These are phyloP conservation scores for Oidium heveae DNA, from an alignment of 2,329 filamentous ascomycete genomes.

Conservation along the genomic window DNA sequence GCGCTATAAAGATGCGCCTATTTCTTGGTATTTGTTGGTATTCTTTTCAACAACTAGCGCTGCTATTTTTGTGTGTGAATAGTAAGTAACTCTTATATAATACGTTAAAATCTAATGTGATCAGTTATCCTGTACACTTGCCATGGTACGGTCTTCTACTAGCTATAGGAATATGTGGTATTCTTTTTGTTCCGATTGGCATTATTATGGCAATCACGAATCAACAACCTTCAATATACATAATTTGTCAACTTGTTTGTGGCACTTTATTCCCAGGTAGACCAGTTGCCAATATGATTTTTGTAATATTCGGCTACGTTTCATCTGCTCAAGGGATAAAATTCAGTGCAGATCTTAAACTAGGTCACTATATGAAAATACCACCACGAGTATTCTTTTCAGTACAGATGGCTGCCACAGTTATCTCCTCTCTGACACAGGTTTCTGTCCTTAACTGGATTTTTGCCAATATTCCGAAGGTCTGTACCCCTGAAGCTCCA, in stretches of 20 bases:
- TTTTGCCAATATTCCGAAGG: conserved; percentile 48
- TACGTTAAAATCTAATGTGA: neutral
- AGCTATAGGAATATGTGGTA: conserved; percentile 48
- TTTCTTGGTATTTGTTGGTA: conserved; percentile 57
- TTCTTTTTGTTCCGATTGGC: conserved; percentile 74
- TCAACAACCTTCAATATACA: conserved; percentile 64
- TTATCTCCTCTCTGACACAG: conserved; percentile 57
- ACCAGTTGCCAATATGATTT: conserved; percentile 81
- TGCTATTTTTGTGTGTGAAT: conserved; percentile 66
- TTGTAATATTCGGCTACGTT: conserved; percentile 77
- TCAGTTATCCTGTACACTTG: conserved; percentile 50
- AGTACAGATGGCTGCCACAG: conserved; percentile 53
- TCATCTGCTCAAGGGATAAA: conserved; percentile 74
- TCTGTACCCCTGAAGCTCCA: conserved; percentile 58
- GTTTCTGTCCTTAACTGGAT: conserved; percentile 79
- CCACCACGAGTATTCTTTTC: conserved; percentile 53
- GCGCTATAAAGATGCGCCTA: conserved; percentile 56
- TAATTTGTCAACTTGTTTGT: conserved; percentile 67
- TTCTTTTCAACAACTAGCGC: conserved; percentile 53
- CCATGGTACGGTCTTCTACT: conserved; percentile 72
- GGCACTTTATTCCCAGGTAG: conserved; percentile 61
- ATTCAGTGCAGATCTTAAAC: conserved; percentile 66
- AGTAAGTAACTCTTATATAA: conserved; percentile 25
- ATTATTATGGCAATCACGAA: conserved; percentile 89
- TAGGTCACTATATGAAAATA: conserved; percentile 75